Evolutionary conservation across 768 basidiomycete species (phyloP).

Genomic region (Suillus subluteus): DNA sequence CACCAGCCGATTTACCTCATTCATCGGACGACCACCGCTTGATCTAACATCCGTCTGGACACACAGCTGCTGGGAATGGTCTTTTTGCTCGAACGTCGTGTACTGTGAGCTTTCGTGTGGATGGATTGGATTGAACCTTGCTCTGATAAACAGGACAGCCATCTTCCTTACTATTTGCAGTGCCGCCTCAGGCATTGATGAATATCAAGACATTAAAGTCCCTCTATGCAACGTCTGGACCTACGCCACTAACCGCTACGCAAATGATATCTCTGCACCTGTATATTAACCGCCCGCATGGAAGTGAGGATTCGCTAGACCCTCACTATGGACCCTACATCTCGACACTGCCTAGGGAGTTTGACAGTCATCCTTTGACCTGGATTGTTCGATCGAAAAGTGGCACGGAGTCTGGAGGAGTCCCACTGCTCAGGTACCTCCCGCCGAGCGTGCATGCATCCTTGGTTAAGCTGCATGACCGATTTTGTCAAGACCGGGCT

Average conservation of each 20-base stretch:
- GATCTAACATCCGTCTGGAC: slow-evolving; percentile 1
- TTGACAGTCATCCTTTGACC: slow-evolving; percentile 81
- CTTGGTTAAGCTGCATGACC: slow-evolving; percentile 45
- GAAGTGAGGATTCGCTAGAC: slow-evolving; percentile 49
- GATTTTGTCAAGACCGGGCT: slow-evolving; percentile 65
- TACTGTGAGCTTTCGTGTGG: slow-evolving; percentile 38
- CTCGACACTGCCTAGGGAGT: slow-evolving; percentile 71
- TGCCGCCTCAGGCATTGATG: slow-evolving; percentile 73
- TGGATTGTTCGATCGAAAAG: slow-evolving; percentile 53
- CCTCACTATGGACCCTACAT: slow-evolving; percentile 76
- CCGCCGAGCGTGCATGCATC: slow-evolving; percentile 50
- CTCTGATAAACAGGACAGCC: slow-evolving; percentile 40
- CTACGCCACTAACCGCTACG: slow-evolving; percentile 53
- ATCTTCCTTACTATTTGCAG: slow-evolving; percentile 60
- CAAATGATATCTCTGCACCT: slow-evolving; percentile 87
- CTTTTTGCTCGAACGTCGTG: slow-evolving; percentile 56
- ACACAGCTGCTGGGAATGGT: slow-evolving; percentile 68
- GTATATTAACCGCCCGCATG: slow-evolving; percentile 59
- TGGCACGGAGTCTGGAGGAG: slow-evolving; percentile 20
- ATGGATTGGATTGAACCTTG: background rate
- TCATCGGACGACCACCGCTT: background rate
- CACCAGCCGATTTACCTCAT: background rate
- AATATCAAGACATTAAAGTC: slow-evolving; percentile 70
- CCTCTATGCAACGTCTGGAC: slow-evolving; percentile 50
- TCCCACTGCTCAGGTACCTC: slow-evolving; percentile 44